Evolutionary conservation across 257 asterid genomes (phyloP).

Genomic region (Penstemon newberryi): DNA sequence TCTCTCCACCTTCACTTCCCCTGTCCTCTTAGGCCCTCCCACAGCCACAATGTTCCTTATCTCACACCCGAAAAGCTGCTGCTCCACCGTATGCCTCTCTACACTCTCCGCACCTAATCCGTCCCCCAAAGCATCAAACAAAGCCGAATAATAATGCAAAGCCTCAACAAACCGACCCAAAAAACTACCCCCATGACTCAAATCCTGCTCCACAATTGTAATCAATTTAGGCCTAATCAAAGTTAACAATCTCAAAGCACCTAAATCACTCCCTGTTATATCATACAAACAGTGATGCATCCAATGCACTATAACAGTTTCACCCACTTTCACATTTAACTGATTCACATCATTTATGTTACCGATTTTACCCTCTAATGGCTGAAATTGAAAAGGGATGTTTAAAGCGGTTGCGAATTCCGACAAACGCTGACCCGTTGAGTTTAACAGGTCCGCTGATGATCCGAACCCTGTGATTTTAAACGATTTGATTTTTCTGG

Average conservation of each 20-base stretch:
- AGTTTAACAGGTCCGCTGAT: conserved; percentile 54
- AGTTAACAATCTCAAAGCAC: conserved; percentile 49
- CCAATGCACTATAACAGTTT: conserved; percentile 76
- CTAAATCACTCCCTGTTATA: conserved; percentile 70
- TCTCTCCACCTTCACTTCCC: conserved; percentile 70
- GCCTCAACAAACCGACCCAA: conserved; percentile 86
- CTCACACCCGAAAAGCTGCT: conserved; percentile 77
- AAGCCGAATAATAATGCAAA: conserved; percentile 75
- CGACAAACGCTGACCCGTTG: conserved; percentile 72
- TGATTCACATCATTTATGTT: conserved; percentile 43
- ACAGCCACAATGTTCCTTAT: conserved; percentile 86
- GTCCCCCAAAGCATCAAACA: conserved; percentile 87
- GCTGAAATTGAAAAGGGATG: conserved; percentile 71
- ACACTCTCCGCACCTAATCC: conserved; percentile 64
- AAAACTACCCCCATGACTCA: conserved; percentile 66
- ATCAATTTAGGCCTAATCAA: conserved; percentile 66
- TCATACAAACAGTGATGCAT: conserved; percentile 91
- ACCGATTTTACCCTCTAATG: conserved; percentile 73
- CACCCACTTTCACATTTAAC: conserved; percentile 53
- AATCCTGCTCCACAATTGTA: conserved; percentile 77
- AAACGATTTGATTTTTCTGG: conserved; percentile 54
- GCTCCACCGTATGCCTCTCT: conserved; percentile 91
- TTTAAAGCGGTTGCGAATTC: conserved; percentile 71
- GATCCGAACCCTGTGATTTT: conserved; percentile 80
- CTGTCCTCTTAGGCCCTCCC: conserved; percentile 82